Base-by-base conservation (phyloP, 2,329 filamentous ascomycete genomes). In the Hypoxylon sp. region DNA sequence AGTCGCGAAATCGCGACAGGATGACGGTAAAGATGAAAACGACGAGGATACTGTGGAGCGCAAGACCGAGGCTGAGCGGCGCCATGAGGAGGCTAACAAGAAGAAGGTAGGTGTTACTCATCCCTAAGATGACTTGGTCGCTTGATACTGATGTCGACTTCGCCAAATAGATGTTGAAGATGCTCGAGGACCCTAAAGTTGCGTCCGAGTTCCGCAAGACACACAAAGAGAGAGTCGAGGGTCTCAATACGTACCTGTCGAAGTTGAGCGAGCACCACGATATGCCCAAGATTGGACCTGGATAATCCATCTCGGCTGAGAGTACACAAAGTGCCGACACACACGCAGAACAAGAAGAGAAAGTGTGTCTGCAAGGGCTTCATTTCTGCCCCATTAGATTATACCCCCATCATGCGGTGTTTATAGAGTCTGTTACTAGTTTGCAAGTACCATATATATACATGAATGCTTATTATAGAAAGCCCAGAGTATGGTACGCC, bases 181-280 rank as follows among this genome's bases (percentile, higher is more conserved):
- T 93, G 69, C 83, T 97, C 48, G 90, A 92, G 77, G 82, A 83
- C 2, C 84, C 85, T 2, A 81, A 81, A 6, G 79, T 83, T 6
- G 80, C 85, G 52, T 89, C 91, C 13, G 94, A 98, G 78, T 91
- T 97, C 15, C 88, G 95, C 73, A 98, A 98, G 85, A 97, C 94
- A 31, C 96, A 99, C 81, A 98, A 98, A 79, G 93, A 99, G 83
- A 90, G 93, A 10, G 95, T 99, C 47, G 94, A 98, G 80, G 94
- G 98, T 79, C 83, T 98, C 74, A 99, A 99, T 79, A 93, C 92
- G 70, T 98, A 98, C 79, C 83, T 99, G 37, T 96, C 93, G 72
- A 92, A 91, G 72, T 82, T 99, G 76, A 97, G 93, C 81, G 96
- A 99, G 82, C 96, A 99, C 82, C 95, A 99, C 80, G 96, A 99